Percentiles rank a stretch among this genome's conserved stretches.
Conservation (phyloP, 352 stramenopile genomes). For the Blastocystis sp. region DNA sequence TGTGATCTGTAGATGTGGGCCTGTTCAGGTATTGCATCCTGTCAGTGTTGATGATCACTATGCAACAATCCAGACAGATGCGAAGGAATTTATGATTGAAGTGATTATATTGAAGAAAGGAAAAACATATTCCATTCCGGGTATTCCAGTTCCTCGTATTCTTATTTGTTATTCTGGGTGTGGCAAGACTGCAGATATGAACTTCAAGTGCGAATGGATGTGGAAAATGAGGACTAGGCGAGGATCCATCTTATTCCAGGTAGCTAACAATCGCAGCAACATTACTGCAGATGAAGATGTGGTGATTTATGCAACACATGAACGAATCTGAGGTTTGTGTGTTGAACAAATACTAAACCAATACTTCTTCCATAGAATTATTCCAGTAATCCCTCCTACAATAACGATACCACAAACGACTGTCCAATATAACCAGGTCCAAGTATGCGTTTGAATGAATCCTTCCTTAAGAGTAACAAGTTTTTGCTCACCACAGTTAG, state of each 20-base stretch:
- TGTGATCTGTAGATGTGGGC: neutral
- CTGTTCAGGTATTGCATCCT: neutral
- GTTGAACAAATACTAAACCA: too few relatives aligned
- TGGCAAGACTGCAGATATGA: neutral
- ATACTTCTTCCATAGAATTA: too few relatives aligned
- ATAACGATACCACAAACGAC: too few relatives aligned
- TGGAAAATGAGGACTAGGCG: neutral
- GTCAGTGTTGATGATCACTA: neutral
- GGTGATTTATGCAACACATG: slow-evolving; percentile 39
- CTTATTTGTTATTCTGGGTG: neutral
- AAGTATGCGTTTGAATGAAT: too few relatives aligned
- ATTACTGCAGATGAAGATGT: slow-evolving; percentile 22
- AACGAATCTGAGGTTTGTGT: neutral
- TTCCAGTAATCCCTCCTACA: too few relatives aligned
- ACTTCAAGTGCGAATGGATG: neutral
- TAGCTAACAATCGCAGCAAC: neutral
- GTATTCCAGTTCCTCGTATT: slow-evolving; percentile 5
- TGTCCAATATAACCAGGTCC: too few relatives aligned
- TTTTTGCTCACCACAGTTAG: too few relatives aligned
- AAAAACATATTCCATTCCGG: neutral
- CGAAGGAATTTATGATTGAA: slow-evolving; percentile 59
- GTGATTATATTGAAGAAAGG: slow-evolving; percentile 46
- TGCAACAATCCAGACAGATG: slow-evolving; percentile 9
- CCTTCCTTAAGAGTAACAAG: too few relatives aligned
- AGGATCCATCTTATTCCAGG: slow-evolving; percentile 59